These are phyloP conservation scores for Talaromyces amestolkiae DNA, from an alignment of 2,329 filamentous ascomycete species.

Conservation along the genomic window DNA sequence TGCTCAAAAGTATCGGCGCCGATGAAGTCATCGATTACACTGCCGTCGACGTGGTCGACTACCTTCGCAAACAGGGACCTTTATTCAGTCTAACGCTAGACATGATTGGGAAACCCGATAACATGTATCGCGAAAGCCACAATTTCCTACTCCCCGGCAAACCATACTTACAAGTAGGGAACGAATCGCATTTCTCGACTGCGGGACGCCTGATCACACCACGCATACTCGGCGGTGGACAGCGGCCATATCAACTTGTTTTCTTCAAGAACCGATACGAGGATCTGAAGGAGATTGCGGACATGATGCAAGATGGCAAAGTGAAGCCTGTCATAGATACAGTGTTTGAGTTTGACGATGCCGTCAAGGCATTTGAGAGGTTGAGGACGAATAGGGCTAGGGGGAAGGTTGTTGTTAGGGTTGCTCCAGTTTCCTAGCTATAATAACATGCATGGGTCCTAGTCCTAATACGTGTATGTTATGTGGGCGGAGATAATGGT, in stretches of 20 bases:
- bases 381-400: conserved; percentile 55
- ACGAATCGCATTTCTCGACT: conserved; percentile 31
- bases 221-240: conserved; percentile 51
- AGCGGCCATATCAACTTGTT: conserved; percentile 37
- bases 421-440: conserved; percentile 16
- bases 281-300: conserved; percentile 51
- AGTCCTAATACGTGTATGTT: not conserved
- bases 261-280: conserved; percentile 39
- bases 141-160: conserved; percentile 51
- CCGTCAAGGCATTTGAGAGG: conserved; percentile 57
- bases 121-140: conserved; percentile 55
- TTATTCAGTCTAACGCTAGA: conserved; percentile 58
- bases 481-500: not conserved
- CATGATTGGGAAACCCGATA: conserved; percentile 52
- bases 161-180: conserved; percentile 55
- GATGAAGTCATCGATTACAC: conserved; percentile 64
- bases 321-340: conserved; percentile 57
- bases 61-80: conserved; percentile 48
- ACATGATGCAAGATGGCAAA: conserved; percentile 59
- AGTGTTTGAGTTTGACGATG: conserved; percentile 56
- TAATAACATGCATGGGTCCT: no score
- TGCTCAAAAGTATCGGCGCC: conserved; percentile 60
- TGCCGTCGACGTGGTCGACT: conserved; percentile 46
- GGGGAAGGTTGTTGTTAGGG: conserved; percentile 59
- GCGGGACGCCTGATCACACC: conserved; percentile 45